Conservation (phyloP, 371 early-diverging fungal species). For the Mortierella sp. region DNA sequence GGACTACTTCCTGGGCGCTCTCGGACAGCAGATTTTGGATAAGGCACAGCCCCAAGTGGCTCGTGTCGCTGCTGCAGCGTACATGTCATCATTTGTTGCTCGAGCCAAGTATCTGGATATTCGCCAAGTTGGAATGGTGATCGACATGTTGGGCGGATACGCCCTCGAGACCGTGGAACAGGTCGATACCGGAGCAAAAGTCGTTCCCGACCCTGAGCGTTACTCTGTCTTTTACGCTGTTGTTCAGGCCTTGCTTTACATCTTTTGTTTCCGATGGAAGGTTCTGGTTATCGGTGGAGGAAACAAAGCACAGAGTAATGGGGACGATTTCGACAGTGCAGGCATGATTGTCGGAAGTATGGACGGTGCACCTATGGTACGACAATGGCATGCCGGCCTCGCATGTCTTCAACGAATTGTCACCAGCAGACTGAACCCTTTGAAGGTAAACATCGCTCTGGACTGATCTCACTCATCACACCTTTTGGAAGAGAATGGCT, state of each 20-base stretch:
- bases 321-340: slow-evolving; percentile 55
- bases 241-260: slow-evolving; percentile 91
- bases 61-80: slow-evolving; percentile 85
- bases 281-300: slow-evolving; percentile 63
- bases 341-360: slow-evolving; percentile 53
- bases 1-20: slow-evolving; percentile 82
- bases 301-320: slow-evolving; percentile 30
- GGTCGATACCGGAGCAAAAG: slow-evolving; percentile 60
- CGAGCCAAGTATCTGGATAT: slow-evolving; percentile 83
- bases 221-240: slow-evolving; percentile 86
- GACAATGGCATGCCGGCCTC: slow-evolving; percentile 68
- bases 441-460: too few species aligned
- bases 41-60: slow-evolving; percentile 71
- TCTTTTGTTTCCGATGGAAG: slow-evolving; percentile 95
- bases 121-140: slow-evolving; percentile 68
- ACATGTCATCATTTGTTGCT: slow-evolving; percentile 88
- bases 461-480: too few species aligned
- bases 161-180: slow-evolving; percentile 73
- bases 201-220: slow-evolving; percentile 63
- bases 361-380: slow-evolving; percentile 21
- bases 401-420: slow-evolving; percentile 79
- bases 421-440: slow-evolving; percentile 84
- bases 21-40: slow-evolving; percentile 72
- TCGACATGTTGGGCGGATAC: slow-evolving; percentile 77
- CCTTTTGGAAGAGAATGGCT: too few species aligned